Conservation (phyloP, 148 eudicot species). For the Arctostaphylos glauca region DNA sequence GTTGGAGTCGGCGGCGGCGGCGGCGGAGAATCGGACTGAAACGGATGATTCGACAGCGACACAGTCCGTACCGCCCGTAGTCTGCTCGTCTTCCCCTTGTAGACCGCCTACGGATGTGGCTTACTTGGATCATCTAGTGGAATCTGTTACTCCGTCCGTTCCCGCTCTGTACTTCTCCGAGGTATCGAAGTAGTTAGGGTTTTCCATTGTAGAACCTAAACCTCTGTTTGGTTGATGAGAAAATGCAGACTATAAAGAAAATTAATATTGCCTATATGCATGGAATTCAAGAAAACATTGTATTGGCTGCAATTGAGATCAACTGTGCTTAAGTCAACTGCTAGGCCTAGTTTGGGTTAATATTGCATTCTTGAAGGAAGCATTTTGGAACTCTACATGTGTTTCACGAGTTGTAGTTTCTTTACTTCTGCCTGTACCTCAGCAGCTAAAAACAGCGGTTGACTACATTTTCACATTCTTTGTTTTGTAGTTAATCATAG, state of each 20-base stretch:
- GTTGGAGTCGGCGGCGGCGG: conserved; percentile 15
- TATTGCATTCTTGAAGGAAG: too few species aligned
- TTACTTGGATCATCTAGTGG: conserved; percentile 43
- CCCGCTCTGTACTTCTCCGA: conserved; percentile 27
- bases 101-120: conserved; percentile 14
- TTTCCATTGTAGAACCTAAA: neutral
- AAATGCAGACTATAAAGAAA: neutral
- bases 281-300: neutral
- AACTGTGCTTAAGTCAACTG: too few species aligned
- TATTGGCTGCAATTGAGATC: neutral
- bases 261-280: too few species aligned
- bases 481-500: neutral
- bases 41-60: conserved; percentile 27
- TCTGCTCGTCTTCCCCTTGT: conserved; percentile 11
- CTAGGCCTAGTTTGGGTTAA: too few species aligned
- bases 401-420: too few species aligned
- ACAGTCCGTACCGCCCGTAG: conserved; percentile 30
- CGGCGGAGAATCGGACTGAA: conserved; percentile 24
- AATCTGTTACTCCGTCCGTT: conserved; percentile 41
- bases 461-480: neutral
- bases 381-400: too few species aligned
- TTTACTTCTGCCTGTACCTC: neutral
- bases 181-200: conserved; percentile 23
- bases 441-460: neutral
- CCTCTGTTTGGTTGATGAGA: neutral